Evolutionary conservation across 495 filamentous ascomycete genomes (phyloP).

Genomic region (Tetracladium setigerum): DNA sequence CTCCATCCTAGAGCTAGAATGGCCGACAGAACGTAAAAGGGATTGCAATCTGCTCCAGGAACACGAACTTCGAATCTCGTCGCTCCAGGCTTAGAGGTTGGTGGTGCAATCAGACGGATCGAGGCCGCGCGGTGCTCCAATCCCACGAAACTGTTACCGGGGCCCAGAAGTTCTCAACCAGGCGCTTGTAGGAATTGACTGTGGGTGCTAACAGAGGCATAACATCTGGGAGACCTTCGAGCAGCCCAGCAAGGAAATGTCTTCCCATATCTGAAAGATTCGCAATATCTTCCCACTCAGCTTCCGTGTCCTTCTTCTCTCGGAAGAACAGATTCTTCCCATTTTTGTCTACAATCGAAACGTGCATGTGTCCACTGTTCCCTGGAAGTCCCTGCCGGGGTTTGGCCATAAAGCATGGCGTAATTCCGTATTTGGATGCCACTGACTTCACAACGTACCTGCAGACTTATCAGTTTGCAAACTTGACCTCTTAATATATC

Average conservation of each 20-base stretch:
- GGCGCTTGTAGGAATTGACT: conserved; percentile 92
- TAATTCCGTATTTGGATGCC: conserved; percentile 79
- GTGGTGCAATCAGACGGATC: conserved; percentile 81
- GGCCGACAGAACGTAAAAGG: conserved; percentile 79
- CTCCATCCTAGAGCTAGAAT: conserved; percentile 82
- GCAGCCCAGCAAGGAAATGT: conserved; percentile 87
- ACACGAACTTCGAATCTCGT: conserved; percentile 91
- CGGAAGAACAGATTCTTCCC: conserved; percentile 78
- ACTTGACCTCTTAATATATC: not conserved
- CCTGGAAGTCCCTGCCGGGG: conserved; percentile 83
- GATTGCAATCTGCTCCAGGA: conserved; percentile 84
- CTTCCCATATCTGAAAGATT: conserved; percentile 80
- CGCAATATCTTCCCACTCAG: conserved; percentile 65
- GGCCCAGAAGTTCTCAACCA: conserved; percentile 99
- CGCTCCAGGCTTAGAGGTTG: conserved; percentile 70
- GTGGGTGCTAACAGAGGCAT: conserved; percentile 95
- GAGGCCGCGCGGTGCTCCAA: conserved; percentile 91
- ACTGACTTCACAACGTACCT: conserved; percentile 82
- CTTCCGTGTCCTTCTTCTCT: conserved; percentile 56
- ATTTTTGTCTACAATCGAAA: conserved; percentile 65
- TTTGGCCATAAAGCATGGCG: conserved; percentile 99
- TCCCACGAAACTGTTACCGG: conserved; percentile 95
- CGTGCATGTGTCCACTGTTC: conserved; percentile 91
- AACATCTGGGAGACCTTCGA: conserved; percentile 84
- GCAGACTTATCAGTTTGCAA: conserved; percentile 1